Conservation (phyloP, 108 stramenopile species). For the Nannochloropsis granulata region DNA sequence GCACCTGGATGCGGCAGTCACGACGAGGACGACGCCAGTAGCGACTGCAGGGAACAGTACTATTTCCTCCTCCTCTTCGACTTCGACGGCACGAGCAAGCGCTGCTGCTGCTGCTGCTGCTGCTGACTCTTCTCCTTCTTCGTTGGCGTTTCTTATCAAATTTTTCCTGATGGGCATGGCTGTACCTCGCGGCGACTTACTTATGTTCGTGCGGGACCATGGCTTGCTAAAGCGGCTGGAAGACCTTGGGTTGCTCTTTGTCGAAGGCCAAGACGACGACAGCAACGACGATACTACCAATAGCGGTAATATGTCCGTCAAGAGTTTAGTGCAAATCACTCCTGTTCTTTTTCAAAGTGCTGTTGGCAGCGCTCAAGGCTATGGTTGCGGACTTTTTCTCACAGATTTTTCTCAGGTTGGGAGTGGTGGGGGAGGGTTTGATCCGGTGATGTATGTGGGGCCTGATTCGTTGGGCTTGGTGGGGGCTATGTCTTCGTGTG, state of each 20-base stretch:
- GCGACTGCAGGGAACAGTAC: not conserved
- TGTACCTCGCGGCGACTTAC: not conserved
- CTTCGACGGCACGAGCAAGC: too few relatives aligned
- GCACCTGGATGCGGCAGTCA: not conserved
- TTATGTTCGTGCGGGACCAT: not conserved
- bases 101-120: too few relatives aligned
- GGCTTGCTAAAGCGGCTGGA: not conserved
- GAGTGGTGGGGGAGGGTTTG: not conserved
- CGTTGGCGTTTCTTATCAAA: not conserved
- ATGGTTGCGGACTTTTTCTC: not conserved
- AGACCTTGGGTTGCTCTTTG: not conserved
- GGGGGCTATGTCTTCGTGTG: not conserved
- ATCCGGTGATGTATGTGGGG: conserved; percentile 26
- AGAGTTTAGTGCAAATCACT: not conserved
- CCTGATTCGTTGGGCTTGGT: conserved; percentile 19
- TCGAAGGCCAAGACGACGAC: not conserved
- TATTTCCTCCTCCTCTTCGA: not conserved
- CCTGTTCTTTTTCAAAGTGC: not conserved
- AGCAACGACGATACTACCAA: not conserved
- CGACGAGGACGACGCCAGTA: not conserved
- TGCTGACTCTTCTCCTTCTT: too few relatives aligned
- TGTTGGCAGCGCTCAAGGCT: not conserved
- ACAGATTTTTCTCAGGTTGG: not conserved
- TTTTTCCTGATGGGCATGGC: not conserved
- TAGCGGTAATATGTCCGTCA: not conserved